A percentile compares a stretch with the other conserved stretches of the same genome.
These are phyloP conservation scores for Vickermania spadyakhi DNA, from an alignment of 208 protist species.

Conservation along the genomic window DNA sequence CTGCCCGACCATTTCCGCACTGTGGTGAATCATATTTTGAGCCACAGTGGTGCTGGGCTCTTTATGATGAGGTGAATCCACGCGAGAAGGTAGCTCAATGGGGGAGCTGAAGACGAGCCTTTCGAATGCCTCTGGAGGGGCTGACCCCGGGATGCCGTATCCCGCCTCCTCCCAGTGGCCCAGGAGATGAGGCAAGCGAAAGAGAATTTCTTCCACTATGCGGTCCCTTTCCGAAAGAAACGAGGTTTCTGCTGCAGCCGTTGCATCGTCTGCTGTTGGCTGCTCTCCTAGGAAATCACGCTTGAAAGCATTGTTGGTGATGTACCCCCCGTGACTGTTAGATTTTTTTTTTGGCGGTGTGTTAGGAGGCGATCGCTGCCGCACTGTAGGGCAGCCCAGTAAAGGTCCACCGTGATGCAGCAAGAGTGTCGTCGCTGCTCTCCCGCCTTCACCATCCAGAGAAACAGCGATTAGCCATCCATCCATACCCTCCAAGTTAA, in stretches of 20 bases:
- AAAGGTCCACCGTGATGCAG: conserved; percentile 3
- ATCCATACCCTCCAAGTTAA: conserved; percentile 51
- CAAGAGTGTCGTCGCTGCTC: conserved; percentile 2
- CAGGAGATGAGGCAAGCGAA: background rate
- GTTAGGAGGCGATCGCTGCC: background rate
- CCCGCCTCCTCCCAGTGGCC: conserved; percentile 4
- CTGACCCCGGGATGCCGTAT: conserved; percentile 4
- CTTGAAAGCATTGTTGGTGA: no score
- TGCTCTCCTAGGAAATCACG: no score
- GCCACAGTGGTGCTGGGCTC: background rate
- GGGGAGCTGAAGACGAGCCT: background rate
- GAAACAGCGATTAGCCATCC: conserved; percentile 57
- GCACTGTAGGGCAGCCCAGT: background rate
- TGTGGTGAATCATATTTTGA: background rate
- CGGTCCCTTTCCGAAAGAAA: background rate
- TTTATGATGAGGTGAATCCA: background rate
- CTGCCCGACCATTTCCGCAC: background rate
- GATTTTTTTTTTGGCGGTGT: no score
- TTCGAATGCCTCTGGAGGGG: background rate
- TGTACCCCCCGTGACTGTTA: no score
- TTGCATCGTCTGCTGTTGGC: no score
- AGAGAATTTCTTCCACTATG: background rate
- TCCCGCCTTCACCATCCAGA: conserved; percentile 9
- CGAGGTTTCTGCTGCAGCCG: background rate
- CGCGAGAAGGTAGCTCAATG: background rate